Evolutionary conservation across 495 filamentous ascomycete genomes (phyloP).

Genomic region (Trichoderma virens): DNA sequence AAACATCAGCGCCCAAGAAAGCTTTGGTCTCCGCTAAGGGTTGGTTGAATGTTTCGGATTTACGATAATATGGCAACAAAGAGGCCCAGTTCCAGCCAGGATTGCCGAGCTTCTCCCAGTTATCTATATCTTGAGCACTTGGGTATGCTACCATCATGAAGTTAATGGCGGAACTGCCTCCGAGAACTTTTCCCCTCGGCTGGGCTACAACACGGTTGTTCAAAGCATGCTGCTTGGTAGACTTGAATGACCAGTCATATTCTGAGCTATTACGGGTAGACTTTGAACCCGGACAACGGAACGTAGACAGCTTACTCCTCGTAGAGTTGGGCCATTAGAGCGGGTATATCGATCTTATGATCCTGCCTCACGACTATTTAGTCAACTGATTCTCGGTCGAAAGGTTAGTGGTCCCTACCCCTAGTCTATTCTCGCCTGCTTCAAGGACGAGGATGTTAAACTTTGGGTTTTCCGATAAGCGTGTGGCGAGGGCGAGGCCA

Average conservation of each 20-base stretch:
- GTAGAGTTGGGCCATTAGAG: neutral
- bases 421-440: constrained; percentile 28
- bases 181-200: constrained; percentile 34
- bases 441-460: constrained; percentile 45
- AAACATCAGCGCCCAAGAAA: neutral
- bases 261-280: neutral
- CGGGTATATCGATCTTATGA: neutral
- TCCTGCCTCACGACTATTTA: neutral
- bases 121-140: constrained; percentile 36
- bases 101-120: constrained; percentile 33
- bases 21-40: neutral
- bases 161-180: constrained; percentile 42
- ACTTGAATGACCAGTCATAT: constrained; percentile 16
- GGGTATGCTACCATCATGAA: constrained; percentile 36
- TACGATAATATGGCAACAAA: constrained; percentile 40
- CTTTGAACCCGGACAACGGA: neutral
- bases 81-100: constrained; percentile 39
- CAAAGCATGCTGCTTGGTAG: constrained; percentile 22
- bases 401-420: neutral
- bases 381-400: neutral
- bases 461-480: constrained; percentile 38
- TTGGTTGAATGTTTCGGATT: neutral
- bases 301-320: neutral
- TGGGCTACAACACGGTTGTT: constrained; percentile 25
- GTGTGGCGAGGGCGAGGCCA: constrained; percentile 43